Evolutionary conservation across 2,329 filamentous ascomycete genomes (phyloP).

Genomic region (Geosmithia putterillii): DNA sequence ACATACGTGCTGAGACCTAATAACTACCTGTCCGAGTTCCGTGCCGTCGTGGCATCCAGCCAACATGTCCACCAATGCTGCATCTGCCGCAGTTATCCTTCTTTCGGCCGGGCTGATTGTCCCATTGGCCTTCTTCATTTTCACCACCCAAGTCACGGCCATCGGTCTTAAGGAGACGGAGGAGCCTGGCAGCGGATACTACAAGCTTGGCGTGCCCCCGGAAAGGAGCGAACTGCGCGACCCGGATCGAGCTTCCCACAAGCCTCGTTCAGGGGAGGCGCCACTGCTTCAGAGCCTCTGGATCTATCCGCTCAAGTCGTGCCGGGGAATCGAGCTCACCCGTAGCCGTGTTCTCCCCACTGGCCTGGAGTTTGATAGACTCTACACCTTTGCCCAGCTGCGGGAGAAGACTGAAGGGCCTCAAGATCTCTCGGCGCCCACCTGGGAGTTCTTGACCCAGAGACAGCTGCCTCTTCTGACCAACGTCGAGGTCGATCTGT

Average conservation of each 20-base stretch:
- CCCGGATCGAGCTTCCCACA: neutral
- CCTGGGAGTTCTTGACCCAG: slow-evolving; percentile 63
- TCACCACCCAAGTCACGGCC: neutral
- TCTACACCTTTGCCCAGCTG: slow-evolving; percentile 69
- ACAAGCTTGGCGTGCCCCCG: neutral
- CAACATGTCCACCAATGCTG: neutral
- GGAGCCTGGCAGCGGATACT: neutral
- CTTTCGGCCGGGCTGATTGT: neutral
- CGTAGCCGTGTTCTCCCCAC: slow-evolving; percentile 50
- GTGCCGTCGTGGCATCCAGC: neutral
- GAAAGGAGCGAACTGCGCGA: neutral
- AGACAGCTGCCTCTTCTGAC: slow-evolving; percentile 59
- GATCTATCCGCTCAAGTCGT: slow-evolving; percentile 3
- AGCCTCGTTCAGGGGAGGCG: neutral
- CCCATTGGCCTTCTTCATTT: neutral
- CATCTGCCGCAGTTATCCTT: neutral
- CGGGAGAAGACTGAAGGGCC: slow-evolving; percentile 21
- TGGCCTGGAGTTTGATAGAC: slow-evolving; percentile 68
- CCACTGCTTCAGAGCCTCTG: slow-evolving; percentile 2
- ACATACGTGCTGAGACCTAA: neutral
- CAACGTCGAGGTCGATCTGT: slow-evolving; percentile 54
- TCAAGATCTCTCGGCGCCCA: slow-evolving; percentile 21
- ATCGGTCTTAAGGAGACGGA: neutral
- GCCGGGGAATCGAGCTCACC: slow-evolving; percentile 27
- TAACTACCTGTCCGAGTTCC: neutral